Percentiles rank a stretch among this genome's conserved stretches.
Evolutionary conservation across 148 eudicot species (phyloP).

Genomic region (Cornus suecica): DNA sequence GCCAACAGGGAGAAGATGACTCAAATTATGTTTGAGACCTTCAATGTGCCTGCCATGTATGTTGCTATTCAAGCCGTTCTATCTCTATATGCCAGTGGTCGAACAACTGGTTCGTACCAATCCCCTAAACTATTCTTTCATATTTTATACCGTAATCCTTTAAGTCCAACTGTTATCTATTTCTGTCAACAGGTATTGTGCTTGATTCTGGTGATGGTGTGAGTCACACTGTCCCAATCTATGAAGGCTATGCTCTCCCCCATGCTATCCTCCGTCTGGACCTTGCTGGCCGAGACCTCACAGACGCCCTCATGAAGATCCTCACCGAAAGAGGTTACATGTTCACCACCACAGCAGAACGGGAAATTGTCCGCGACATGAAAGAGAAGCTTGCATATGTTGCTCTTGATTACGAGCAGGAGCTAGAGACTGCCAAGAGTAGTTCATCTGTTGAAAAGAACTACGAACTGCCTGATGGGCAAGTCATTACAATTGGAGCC

Average conservation of each 20-base stretch:
- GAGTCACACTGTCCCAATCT: slow-evolving; percentile 38
- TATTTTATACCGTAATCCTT: too few relatives aligned
- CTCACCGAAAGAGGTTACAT: slow-evolving; percentile 37
- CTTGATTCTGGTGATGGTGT: slow-evolving; percentile 35
- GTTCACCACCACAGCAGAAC: slow-evolving; percentile 37
- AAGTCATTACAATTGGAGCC: slow-evolving; percentile 34
- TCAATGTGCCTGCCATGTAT: slow-evolving; percentile 58
- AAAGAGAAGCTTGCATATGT: slow-evolving; percentile 41
- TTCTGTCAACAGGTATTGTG: slow-evolving; percentile 21
- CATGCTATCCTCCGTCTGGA: slow-evolving; percentile 32
- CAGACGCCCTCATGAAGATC: slow-evolving; percentile 29
- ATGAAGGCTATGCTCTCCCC: slow-evolving; percentile 36
- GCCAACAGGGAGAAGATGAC: slow-evolving; percentile 60
- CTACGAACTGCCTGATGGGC: slow-evolving; percentile 42
- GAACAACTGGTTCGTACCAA: slow-evolving; percentile 31
- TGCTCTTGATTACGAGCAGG: slow-evolving; percentile 33
- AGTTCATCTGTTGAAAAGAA: slow-evolving; percentile 39
- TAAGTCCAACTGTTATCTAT: neutral
- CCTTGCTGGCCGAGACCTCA: slow-evolving; percentile 33
- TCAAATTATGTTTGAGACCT: slow-evolving; percentile 48
- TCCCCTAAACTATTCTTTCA: neutral
- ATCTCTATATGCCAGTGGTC: slow-evolving; percentile 66
- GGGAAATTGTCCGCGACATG: slow-evolving; percentile 37
- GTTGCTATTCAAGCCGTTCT: slow-evolving; percentile 45
- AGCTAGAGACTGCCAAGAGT: slow-evolving; percentile 30